Conservation (phyloP, 169 alveolate species). For the Cyclospora cayetanensis region DNA sequence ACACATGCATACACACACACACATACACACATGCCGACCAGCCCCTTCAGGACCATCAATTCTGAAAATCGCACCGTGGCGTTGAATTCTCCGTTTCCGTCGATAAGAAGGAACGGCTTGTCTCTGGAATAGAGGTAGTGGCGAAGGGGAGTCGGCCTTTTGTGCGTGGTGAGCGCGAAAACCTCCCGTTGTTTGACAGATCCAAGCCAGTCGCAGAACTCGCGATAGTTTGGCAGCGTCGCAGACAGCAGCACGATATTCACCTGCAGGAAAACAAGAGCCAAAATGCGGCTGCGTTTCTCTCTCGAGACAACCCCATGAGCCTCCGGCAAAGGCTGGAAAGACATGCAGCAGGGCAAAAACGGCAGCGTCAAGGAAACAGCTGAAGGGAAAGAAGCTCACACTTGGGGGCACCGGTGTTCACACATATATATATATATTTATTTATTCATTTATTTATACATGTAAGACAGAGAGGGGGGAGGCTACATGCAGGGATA, state of each 20-base stretch:
- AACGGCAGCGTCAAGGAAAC: not conserved
- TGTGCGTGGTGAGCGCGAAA: slow-evolving; percentile 92
- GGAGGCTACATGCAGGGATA: not conserved
- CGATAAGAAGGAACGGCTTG: slow-evolving; percentile 79
- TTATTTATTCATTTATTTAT: not conserved
- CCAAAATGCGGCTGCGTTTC: not conserved
- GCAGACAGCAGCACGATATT: slow-evolving; percentile 97
- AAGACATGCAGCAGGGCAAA: not conserved
- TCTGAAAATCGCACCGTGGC: slow-evolving; percentile 1
- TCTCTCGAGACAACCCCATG: not conserved
- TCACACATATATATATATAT: not conserved
- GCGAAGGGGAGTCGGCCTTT: slow-evolving; percentile 97
- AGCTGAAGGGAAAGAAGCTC: not conserved
- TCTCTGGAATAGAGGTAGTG: slow-evolving; percentile 91
- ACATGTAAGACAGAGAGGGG: too few relatives aligned
- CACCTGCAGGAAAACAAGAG: slow-evolving; percentile 70
- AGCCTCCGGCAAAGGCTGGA: not conserved
- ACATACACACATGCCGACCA: not conserved
- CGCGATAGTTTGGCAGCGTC: slow-evolving; percentile 98
- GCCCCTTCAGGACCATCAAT: not conserved
- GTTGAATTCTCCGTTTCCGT: slow-evolving; percentile 28
- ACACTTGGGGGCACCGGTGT: not conserved
- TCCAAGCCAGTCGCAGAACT: slow-evolving; percentile 97
- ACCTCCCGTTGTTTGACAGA: slow-evolving; percentile 91
- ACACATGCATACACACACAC: not conserved